Evolutionary conservation across 164 flowering plant species (phyloP).

Genomic region (Vitis rupestris): DNA sequence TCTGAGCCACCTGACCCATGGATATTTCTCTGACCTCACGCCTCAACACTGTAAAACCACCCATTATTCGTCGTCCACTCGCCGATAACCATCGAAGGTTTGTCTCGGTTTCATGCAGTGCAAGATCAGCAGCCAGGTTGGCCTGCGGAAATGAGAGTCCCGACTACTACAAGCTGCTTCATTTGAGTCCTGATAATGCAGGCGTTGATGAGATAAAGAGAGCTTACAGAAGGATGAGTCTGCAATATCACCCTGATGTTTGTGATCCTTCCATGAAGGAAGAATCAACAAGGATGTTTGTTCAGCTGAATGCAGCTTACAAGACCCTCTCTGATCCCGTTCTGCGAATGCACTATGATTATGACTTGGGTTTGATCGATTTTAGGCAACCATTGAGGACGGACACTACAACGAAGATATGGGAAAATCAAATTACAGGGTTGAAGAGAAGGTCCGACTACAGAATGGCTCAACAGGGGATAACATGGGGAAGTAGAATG

Average conservation of each 20-base stretch:
- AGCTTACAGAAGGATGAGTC: conserved; percentile 23
- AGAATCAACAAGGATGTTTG: conserved; percentile 20
- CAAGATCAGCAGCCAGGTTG: background rate
- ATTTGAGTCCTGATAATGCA: conserved; percentile 7
- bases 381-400: background rate
- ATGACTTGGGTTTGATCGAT: conserved; percentile 12
- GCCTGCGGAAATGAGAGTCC: conserved; percentile 9
- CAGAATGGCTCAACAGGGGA: conserved; percentile 4
- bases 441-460: conserved; percentile 11
- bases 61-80: too few species aligned
- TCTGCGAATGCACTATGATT: conserved; percentile 16
- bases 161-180: conserved; percentile 19
- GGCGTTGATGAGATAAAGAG: conserved; percentile 17
- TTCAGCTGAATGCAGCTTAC: conserved; percentile 20
- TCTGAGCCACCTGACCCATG: too few species aligned
- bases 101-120: conserved; percentile 8
- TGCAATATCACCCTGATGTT: conserved; percentile 25
- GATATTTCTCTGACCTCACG: too few species aligned
- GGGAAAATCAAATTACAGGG: conserved; percentile 18
- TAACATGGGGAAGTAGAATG: conserved; percentile 20
- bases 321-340: conserved; percentile 20
- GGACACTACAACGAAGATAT: background rate
- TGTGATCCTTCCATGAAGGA: conserved; percentile 17
- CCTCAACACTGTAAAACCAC: too few species aligned
- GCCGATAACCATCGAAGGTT: too few species aligned